Conservation (phyloP, 768 basidiomycete species). For the Roridomyces roridus region DNA sequence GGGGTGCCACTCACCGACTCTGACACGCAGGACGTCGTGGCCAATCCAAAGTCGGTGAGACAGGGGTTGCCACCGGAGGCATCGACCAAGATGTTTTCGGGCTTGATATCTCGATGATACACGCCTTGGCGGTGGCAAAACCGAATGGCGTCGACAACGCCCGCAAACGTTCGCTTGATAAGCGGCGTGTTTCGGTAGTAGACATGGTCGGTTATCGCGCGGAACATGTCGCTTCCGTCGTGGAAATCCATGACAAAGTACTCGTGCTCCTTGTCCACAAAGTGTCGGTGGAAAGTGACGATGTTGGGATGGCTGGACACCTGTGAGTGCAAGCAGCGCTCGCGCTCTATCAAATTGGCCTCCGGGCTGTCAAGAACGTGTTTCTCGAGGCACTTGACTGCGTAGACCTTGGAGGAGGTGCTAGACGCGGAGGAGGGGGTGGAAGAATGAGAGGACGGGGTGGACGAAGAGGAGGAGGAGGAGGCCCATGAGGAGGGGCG, state of each 20-base stretch:
- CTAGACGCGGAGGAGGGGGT: no score
- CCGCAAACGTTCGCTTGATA: slow-evolving; percentile 55
- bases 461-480: no score
- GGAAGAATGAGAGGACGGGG: no score
- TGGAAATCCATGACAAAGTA: slow-evolving; percentile 50
- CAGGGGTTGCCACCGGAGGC: slow-evolving; percentile 45
- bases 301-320: slow-evolving; percentile 44
- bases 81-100: slow-evolving; percentile 57
- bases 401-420: slow-evolving; percentile 23
- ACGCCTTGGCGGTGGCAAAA: slow-evolving; percentile 59
- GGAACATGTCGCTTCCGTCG: slow-evolving; percentile 51
- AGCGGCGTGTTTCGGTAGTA: slow-evolving; percentile 52
- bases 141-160: slow-evolving; percentile 60
- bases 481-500: background rate
- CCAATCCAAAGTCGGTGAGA: slow-evolving; percentile 63
- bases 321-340: slow-evolving; percentile 45
- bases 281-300: slow-evolving; percentile 54
- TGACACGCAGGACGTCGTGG: no score
- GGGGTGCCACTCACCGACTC: slow-evolving; percentile 38
- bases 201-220: slow-evolving; percentile 46
- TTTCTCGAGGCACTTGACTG: slow-evolving; percentile 61
- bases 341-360: slow-evolving; percentile 51
- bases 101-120: slow-evolving; percentile 34
- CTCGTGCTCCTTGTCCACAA: slow-evolving; percentile 51
- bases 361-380: slow-evolving; percentile 44